Conservation (phyloP, 805 yeast genomes). For the Yarrowia divulgata region DNA sequence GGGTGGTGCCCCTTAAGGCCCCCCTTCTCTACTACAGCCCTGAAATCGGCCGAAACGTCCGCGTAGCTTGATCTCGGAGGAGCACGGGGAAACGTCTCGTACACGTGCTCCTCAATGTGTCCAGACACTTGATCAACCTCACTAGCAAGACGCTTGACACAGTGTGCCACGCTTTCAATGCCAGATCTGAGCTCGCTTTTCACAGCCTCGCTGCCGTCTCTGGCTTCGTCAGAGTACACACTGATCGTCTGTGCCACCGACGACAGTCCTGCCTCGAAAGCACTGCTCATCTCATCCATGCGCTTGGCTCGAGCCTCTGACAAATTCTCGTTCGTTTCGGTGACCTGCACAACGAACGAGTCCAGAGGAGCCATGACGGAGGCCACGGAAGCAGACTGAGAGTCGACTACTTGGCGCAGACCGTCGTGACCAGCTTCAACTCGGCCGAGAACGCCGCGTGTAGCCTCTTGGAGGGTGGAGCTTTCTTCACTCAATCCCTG, state of each 20-base stretch:
- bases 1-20: conserved; percentile 13
- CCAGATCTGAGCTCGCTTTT: not conserved
- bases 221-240: conserved; percentile 5
- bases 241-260: not conserved
- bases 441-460: not conserved
- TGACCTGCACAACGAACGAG: conserved; percentile 31
- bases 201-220: not conserved
- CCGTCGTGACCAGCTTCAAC: conserved; percentile 3
- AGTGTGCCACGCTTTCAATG: not conserved
- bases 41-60: conserved; percentile 19
- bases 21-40: conserved; percentile 11
- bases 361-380: conserved; percentile 26
- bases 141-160: conserved; percentile 8
- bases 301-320: conserved; percentile 10
- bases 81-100: conserved; percentile 8
- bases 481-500: not conserved
- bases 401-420: not conserved
- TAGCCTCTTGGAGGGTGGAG: not conserved
- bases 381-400: not conserved
- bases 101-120: conserved; percentile 6
- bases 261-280: conserved; percentile 5
- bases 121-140: conserved; percentile 9
- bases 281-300: conserved; percentile 13
- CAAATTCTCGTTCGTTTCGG: conserved; percentile 2
- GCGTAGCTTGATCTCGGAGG: not conserved